Evolutionary conservation across 1,284 basidiomycete genomes (phyloP).

Genomic region (Tilletia setariae): DNA sequence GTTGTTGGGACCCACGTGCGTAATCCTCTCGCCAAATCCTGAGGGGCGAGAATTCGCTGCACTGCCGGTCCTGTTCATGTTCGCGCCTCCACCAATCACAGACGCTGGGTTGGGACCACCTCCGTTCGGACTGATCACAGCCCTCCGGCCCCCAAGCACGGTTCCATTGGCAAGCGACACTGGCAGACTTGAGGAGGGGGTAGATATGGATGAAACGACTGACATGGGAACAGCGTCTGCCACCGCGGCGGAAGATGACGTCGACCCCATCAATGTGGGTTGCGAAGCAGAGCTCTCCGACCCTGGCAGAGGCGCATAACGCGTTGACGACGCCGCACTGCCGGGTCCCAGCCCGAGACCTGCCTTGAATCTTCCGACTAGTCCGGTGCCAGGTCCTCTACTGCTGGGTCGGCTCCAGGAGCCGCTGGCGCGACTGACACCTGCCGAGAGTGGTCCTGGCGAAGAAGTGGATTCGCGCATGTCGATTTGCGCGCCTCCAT

Average conservation of each 20-base stretch:
- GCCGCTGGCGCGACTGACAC: not conserved
- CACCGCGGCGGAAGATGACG: not conserved
- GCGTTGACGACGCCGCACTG: not conserved
- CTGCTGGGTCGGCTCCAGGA: not conserved
- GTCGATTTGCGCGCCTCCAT: not conserved
- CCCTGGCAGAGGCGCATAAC: not conserved
- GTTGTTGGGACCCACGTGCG: too few relatives aligned
- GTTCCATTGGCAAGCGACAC: not conserved
- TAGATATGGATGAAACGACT: not conserved
- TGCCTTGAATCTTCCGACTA: not conserved
- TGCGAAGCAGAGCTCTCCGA: not conserved
- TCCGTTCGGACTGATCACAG: not conserved
- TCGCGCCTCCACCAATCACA: not conserved
- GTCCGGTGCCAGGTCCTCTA: not conserved
- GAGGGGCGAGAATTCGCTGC: too few relatives aligned
- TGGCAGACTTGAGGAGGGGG: not conserved
- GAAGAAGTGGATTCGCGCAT: not conserved
- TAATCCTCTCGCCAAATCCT: too few relatives aligned
- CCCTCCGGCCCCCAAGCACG: not conserved
- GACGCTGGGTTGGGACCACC: not conserved
- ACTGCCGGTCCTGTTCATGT: not conserved
- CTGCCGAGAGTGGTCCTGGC: not conserved
- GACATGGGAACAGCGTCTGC: not conserved
- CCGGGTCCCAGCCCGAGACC: conserved; percentile 1
- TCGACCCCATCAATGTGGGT: not conserved